Base-by-base conservation (phyloP, 345 rosid genomes). In the Linum usitatissimum region DNA sequence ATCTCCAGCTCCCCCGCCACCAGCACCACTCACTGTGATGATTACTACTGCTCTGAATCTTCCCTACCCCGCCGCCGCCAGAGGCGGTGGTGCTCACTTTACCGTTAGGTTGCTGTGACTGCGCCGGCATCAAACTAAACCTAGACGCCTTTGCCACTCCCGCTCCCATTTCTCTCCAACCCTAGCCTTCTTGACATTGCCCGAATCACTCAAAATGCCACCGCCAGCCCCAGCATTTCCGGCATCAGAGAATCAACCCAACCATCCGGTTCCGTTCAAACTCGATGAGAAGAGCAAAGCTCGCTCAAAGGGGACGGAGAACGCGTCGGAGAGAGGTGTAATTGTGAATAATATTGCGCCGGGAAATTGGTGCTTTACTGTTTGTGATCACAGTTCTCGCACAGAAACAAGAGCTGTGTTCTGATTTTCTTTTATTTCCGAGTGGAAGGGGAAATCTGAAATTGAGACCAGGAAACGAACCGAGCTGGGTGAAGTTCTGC, bases 121-220 rank as follows among this genome's bases (percentile, higher is more conserved):
- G 76, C 71, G 86, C 75, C 70, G 77, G 57, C 59, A 74, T 45
- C 75, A 72, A 59, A 76, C 81, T 81, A 57, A 77, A 80, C 75
- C 76, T 78, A 87, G 81, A 79, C 58, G 78, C 74, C 63, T 80
- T 80, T 28, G 79, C 77, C 66, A 76, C 73, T 57, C 84, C 85
- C 92, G 84, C 74, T 57, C 84, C 85, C 90, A 85, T 83, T 31
- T 56, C 60, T 21, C 54, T 38, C 63, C 64, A 42, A 61, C 39
- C 59, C 60, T 62, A 55, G 70, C 69, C 48, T 63, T 74, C 49
- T 53, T 77, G 53, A 74, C 87, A 83, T 78, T 17, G 19, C 58
- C 28, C 42, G 19, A 63, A 61, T 59, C 48, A 71, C 71, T 63
- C 49, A 10, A 45, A 45, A 10, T 4, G 51, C 51, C 51, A 45